Percentiles rank a stretch among this genome's conserved stretches.
Evolutionary conservation across 169 alveolate species (phyloP).

Genomic region (Eimeria acervulina): DNA sequence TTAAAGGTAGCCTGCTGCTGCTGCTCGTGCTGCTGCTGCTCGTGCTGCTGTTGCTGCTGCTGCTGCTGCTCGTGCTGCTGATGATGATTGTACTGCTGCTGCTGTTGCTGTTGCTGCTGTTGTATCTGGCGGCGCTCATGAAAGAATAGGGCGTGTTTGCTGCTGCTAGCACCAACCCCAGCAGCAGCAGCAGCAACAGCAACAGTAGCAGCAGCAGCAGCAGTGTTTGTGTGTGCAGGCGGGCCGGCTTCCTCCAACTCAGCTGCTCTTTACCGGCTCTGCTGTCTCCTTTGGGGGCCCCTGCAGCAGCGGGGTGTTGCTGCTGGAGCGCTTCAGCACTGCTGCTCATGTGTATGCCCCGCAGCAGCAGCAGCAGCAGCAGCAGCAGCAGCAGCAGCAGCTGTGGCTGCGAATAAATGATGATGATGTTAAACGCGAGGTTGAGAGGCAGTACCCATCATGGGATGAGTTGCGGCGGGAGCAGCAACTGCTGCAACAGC

Average conservation of each 20-base stretch:
- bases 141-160: background rate
- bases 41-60: too few relatives aligned
- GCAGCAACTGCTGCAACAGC: too few relatives aligned
- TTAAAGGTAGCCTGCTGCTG: too few relatives aligned
- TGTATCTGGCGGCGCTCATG: constrained; percentile 14
- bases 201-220: constrained; percentile 7
- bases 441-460: background rate
- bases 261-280: constrained; percentile 55
- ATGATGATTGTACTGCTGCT: background rate
- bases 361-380: constrained; percentile 20
- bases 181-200: background rate
- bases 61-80: too few relatives aligned
- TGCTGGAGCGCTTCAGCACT: constrained; percentile 74
- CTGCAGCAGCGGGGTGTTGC: constrained; percentile 77
- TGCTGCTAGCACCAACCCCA: background rate
- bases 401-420: background rate
- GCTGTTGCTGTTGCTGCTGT: constrained; percentile 35
- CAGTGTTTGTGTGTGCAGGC: constrained; percentile 11
- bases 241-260: constrained; percentile 55
- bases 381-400: constrained; percentile 7
- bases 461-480: background rate
- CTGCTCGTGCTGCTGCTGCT: too few relatives aligned
- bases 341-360: constrained; percentile 21
- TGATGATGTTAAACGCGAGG: background rate
- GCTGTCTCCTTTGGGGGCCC: constrained; percentile 76